phyloP scores from a whole-genome alignment of 2,329 filamentous ascomycete genomes.

The Sporothrix sp. region DNA sequence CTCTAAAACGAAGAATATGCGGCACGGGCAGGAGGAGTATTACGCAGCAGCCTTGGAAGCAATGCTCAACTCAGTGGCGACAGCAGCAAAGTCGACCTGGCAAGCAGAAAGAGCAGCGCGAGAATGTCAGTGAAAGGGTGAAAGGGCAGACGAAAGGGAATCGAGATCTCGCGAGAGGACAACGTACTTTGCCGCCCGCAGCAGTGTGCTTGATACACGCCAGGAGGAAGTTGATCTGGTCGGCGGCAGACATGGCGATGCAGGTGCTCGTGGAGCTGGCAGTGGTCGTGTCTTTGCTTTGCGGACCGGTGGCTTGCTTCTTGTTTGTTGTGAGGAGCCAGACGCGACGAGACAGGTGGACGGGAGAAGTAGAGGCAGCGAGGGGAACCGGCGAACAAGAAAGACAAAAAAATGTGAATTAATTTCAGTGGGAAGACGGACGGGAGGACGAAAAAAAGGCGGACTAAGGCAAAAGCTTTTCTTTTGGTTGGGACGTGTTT shows the following conservation, averaged over 20 bases:
- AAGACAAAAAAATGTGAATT: too few species aligned
- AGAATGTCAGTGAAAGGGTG: neutral
- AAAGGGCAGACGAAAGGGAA: neutral
- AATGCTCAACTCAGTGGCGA: slow-evolving; percentile 55
- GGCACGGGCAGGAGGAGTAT: slow-evolving; percentile 16
- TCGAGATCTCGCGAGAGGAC: neutral
- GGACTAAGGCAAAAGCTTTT: too few species aligned
- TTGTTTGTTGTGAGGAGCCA: too few species aligned
- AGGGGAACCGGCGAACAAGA: too few species aligned
- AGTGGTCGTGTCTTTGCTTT: too few species aligned
- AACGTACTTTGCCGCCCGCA: slow-evolving; percentile 47
- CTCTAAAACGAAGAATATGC: neutral
- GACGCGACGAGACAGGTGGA: too few species aligned
- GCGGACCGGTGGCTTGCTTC: too few species aligned
- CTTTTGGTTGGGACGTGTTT: too few species aligned
- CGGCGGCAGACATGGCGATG: slow-evolving; percentile 42
- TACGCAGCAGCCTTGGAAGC: slow-evolving; percentile 60
- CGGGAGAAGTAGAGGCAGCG: too few species aligned
- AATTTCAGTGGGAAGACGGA: too few species aligned
- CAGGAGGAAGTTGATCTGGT: slow-evolving; percentile 54
- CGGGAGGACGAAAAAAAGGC: too few species aligned
- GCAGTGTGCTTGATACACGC: slow-evolving; percentile 52
- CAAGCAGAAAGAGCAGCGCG: neutral
- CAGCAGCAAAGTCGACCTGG: slow-evolving; percentile 55
- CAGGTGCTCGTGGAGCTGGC: too few species aligned